Base-by-base conservation (phyloP, 2,329 filamentous ascomycete genomes). In the Acephala macrosclerotiorum region DNA sequence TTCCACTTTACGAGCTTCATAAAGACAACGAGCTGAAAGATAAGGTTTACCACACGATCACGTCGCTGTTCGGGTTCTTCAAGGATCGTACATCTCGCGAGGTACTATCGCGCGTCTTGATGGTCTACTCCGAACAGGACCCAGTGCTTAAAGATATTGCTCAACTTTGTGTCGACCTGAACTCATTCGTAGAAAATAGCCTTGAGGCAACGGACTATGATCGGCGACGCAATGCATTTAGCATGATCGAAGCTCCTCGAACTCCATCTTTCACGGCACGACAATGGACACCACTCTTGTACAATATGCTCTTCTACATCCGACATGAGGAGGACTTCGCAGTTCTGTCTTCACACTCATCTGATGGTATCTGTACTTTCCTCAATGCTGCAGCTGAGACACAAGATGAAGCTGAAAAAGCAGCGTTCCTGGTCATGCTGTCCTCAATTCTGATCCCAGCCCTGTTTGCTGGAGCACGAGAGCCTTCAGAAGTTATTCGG, bases 151-250 rank as follows among this genome's bases (percentile, higher is more conserved):
- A 80, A 26, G 84, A 88, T 61, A 84, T 93, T 64, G 90, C 93
- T 1, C 80, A 80, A 6, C 81, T 97, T 2, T 97, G 93, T 73
- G 81, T 85, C 33, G 89, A 92, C 67, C 83, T 99, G 61, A 98
- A 99, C 74, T 89, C 96, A 0, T 93, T 91, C 73, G 89, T 88
- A 0, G 82, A 83, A 56, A 86, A 85, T 29, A 89, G 89, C 53
- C 83, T 99, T 22, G 93, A 96, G 72, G 92, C 97, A 74, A 91
- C 94, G 1, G 92, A 98, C 78, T 97, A 97, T 75, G 92, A 96
- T 71, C 88, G 87, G 64, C 90, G 96, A 18, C 84, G 97, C 6
- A 80, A 84, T 56, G 94, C 93, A 2, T 98, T 96, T 79, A 89
- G 85, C 65, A 77, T 80, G 8, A 89, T 98, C 68, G 91, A 90